A percentile compares a stretch with the other conserved stretches of the same genome.
Evolutionary conservation across 208 protist genomes (phyloP).

Genomic region (Leishmania gerbilli): DNA sequence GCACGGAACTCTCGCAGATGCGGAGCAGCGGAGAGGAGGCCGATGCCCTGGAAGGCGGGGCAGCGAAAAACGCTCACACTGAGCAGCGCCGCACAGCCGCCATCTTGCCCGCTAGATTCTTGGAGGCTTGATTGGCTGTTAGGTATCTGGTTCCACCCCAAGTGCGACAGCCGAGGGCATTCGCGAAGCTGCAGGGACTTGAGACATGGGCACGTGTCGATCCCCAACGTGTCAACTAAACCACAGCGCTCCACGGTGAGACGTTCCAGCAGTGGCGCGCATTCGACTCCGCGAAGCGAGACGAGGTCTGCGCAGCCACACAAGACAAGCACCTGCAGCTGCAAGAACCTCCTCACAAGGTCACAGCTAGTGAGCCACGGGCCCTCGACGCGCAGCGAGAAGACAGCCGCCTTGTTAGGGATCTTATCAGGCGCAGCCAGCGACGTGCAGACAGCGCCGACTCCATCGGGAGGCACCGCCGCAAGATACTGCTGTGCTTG

Average conservation of each 20-base stretch:
- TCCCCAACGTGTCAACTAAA: not conserved
- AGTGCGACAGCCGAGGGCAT: not conserved
- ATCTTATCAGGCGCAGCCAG: not conserved
- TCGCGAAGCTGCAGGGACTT: not conserved
- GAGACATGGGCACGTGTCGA: not conserved
- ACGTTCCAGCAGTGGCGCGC: not conserved
- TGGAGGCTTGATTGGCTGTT: not conserved
- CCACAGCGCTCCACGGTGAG: not conserved
- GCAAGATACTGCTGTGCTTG: not conserved
- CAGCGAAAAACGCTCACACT: constrained; percentile 1
- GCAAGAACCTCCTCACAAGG: not conserved
- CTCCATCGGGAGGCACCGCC: not conserved
- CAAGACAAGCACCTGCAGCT: not conserved
- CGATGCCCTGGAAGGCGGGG: not conserved
- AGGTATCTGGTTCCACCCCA: not conserved
- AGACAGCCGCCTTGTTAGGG: not conserved
- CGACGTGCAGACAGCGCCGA: not conserved
- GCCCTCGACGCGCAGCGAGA: not conserved
- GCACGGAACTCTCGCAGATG: not conserved
- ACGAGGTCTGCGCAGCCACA: not conserved
- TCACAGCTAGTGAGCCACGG: not conserved
- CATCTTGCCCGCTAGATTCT: not conserved
- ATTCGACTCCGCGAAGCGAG: not conserved
- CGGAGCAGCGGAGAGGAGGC: not conserved
- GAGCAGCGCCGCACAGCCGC: not conserved